phyloP scores from a whole-genome alignment of 2,329 filamentous ascomycete species.

The Sporothrix dimorphospora region DNA sequence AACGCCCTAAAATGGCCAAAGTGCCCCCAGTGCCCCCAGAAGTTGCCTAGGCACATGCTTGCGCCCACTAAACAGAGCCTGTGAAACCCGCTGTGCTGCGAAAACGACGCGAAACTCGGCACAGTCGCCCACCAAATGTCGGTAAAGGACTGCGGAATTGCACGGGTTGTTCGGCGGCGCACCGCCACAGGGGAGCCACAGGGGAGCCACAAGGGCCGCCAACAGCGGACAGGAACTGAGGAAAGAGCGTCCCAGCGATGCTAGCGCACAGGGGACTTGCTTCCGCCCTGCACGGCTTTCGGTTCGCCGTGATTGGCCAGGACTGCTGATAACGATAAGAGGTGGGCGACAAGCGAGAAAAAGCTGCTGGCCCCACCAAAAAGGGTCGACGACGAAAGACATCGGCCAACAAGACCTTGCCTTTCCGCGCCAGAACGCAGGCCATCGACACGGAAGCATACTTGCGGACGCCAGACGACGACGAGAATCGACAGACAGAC shows the following conservation, averaged over 20 bases:
- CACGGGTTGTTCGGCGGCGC: slow-evolving; percentile 24
- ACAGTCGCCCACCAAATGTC: slow-evolving; percentile 18
- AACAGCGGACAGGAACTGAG: neutral
- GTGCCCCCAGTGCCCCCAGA: neutral
- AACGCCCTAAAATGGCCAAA: neutral
- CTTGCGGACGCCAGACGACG: slow-evolving; percentile 12
- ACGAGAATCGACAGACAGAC: neutral
- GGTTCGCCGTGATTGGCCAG: neutral
- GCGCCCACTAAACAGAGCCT: neutral
- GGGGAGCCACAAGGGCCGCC: neutral
- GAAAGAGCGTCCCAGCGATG: neutral
- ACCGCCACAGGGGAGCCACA: slow-evolving; percentile 21
- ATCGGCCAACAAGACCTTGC: neutral
- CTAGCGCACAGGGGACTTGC: slow-evolving; percentile 18
- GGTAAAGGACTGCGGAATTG: slow-evolving; percentile 29
- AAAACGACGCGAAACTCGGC: slow-evolving; percentile 19
- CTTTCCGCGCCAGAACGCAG: neutral
- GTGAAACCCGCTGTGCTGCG: neutral
- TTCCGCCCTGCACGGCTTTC: slow-evolving; percentile 2
- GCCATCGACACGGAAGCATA: slow-evolving; percentile 21
- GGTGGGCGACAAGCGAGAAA: neutral
- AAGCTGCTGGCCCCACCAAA: slow-evolving; percentile 29
- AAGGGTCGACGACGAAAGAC: slow-evolving; percentile 1
- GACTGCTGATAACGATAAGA: slow-evolving; percentile 8
- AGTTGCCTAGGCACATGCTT: slow-evolving; percentile 1